Evolutionary conservation across 2,329 filamentous ascomycete species (phyloP).

Genomic region (Fusarium burgessii): DNA sequence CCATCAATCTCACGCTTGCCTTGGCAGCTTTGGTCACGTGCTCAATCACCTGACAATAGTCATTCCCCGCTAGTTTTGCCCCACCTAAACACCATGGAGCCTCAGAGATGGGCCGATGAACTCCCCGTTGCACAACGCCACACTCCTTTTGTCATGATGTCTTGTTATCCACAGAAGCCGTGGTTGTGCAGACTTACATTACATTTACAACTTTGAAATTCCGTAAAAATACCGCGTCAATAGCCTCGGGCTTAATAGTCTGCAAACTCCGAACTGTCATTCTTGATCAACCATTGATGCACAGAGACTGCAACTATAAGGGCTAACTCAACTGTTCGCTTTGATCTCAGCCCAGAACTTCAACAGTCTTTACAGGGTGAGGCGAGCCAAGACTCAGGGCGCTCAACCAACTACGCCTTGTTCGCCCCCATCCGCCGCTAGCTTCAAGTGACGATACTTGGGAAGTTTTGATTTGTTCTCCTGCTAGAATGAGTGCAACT

Average conservation of each 20-base stretch:
- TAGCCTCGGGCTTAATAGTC: slow-evolving; percentile 32
- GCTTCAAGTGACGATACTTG: not conserved
- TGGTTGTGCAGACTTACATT: not conserved
- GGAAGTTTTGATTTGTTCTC: slow-evolving; percentile 37
- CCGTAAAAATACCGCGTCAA: not conserved
- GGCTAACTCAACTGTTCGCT: slow-evolving; percentile 18
- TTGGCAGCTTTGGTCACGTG: not conserved
- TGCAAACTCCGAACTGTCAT: slow-evolving; percentile 35
- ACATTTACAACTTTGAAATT: not conserved
- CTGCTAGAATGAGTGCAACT: slow-evolving; percentile 20
- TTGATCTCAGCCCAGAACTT: slow-evolving; percentile 7
- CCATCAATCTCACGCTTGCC: not conserved
- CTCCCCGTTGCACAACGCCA: slow-evolving; percentile 15
- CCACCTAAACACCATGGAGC: not conserved
- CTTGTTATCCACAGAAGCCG: not conserved
- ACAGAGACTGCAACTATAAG: slow-evolving; percentile 10
- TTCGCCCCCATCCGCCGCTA: slow-evolving; percentile 12
- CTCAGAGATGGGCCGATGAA: slow-evolving; percentile 16
- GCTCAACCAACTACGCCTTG: not conserved
- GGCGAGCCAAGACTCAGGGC: not conserved
- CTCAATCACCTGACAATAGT: not conserved
- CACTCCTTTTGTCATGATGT: not conserved
- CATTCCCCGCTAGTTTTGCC: not conserved
- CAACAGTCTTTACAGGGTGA: not conserved
- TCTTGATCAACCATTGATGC: slow-evolving; percentile 7